Conservation (phyloP, 2,329 filamentous ascomycete genomes). For the Aspergillus quadricinctus region DNA sequence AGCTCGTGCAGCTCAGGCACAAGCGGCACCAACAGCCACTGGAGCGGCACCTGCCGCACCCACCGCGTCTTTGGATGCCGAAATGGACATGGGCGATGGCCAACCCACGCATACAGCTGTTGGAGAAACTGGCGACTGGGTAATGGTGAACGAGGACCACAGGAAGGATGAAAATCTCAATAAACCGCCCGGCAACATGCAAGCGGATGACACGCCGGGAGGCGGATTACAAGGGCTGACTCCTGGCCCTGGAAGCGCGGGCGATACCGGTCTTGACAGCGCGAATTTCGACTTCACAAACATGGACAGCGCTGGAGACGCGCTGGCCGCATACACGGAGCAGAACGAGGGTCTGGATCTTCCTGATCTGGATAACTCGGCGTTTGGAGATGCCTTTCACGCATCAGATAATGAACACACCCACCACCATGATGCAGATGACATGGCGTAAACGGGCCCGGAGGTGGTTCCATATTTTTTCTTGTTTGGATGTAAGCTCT, state of each 20-base stretch:
- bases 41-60: not conserved
- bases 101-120: conserved; percentile 34
- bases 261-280: conserved; percentile 31
- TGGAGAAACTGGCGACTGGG: conserved; percentile 64
- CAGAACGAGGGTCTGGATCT: conserved; percentile 51
- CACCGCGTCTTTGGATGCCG: conserved; percentile 25
- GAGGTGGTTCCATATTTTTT: conserved; percentile 5
- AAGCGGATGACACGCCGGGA: conserved; percentile 14
- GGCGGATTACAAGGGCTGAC: conserved; percentile 23
- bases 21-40: conserved; percentile 36
- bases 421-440: conserved; percentile 38
- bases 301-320: conserved; percentile 66
- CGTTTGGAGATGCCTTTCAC: conserved; percentile 80
- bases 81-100: conserved; percentile 52
- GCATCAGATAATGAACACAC: conserved; percentile 45
- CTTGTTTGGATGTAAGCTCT: conserved; percentile 12
- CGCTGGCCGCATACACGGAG: conserved; percentile 62
- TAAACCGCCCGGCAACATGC: conserved; percentile 25
- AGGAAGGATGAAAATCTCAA: conserved; percentile 50
- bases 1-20: conserved; percentile 30
- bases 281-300: conserved; percentile 46
- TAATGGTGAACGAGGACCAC: conserved; percentile 64
- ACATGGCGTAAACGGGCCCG: conserved; percentile 30
- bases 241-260: conserved; percentile 19
- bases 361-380: conserved; percentile 70